Percentiles rank a stretch among this genome's conserved stretches.
Conservation (phyloP, 768 basidiomycete species). For the Suillus ampliporus region DNA sequence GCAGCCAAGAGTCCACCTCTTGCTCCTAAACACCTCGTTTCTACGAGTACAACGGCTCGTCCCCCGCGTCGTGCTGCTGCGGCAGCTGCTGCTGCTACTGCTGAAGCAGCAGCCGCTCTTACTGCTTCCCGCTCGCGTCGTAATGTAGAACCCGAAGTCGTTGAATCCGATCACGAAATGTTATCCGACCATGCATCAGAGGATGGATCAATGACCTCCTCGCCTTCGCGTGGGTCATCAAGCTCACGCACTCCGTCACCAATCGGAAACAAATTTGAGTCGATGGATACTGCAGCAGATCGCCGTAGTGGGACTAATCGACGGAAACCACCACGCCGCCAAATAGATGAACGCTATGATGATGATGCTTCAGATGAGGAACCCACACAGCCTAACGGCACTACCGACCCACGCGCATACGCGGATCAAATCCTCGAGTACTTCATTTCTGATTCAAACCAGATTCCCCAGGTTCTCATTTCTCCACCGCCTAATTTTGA, state of each 20-base stretch:
- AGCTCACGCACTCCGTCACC: slow-evolving; percentile 96
- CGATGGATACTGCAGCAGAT: slow-evolving; percentile 28
- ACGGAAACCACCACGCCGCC: slow-evolving; percentile 55
- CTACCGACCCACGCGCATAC: slow-evolving; percentile 69
- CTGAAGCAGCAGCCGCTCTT: slow-evolving; percentile 22
- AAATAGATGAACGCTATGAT: slow-evolving; percentile 51
- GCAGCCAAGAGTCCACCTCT: slow-evolving; percentile 90
- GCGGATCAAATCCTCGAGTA: slow-evolving; percentile 97
- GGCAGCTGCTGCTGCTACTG: slow-evolving; percentile 8
- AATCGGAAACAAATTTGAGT: slow-evolving; percentile 54
- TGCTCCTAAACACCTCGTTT: slow-evolving; percentile 94
- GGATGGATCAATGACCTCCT: slow-evolving; percentile 89
- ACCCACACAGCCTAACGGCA: slow-evolving; percentile 46
- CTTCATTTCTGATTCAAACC: slow-evolving; percentile 96
- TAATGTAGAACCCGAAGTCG: slow-evolving; percentile 53
- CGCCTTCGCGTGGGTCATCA: slow-evolving; percentile 82
- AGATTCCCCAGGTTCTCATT: slow-evolving; percentile 86
- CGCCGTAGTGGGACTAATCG: slow-evolving; percentile 42
- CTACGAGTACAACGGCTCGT: slow-evolving; percentile 53
- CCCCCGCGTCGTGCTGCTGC: slow-evolving; percentile 34
- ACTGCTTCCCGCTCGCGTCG: slow-evolving; percentile 66
- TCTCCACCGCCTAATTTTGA: slow-evolving; percentile 91
- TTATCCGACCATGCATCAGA: slow-evolving; percentile 79
- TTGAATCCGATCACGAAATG: slow-evolving; percentile 67
- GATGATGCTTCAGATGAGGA: slow-evolving; percentile 51